Conservation (phyloP, 1,284 basidiomycete genomes). For the Thecaphora thlaspeos region DNA sequence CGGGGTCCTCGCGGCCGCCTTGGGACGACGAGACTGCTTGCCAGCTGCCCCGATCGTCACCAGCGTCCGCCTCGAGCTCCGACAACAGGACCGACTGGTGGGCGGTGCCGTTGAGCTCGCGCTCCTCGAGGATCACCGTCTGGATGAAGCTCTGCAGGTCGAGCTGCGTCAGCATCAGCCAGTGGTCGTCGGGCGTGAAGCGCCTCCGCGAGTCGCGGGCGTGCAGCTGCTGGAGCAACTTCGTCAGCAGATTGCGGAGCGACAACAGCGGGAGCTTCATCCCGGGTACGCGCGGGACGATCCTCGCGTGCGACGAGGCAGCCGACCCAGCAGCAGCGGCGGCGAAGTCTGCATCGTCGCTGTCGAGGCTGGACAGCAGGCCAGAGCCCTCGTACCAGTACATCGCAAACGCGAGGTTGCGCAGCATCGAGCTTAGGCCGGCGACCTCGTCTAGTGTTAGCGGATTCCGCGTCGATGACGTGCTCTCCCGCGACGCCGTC, state of each 20-base stretch:
- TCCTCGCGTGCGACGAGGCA: not conserved
- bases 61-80: no score
- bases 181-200: slow-evolving; percentile 65
- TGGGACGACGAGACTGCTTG: no score
- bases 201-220: slow-evolving; percentile 40
- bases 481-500: not conserved
- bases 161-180: slow-evolving; percentile 72
- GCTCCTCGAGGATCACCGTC: slow-evolving; percentile 68
- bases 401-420: slow-evolving; percentile 76
- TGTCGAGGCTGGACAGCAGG: slow-evolving; percentile 20
- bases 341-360: slow-evolving; percentile 2
- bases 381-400: slow-evolving; percentile 69
- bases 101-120: slow-evolving; percentile 32
- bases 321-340: not conserved
- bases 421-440: slow-evolving; percentile 68
- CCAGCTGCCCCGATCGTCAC: no score
- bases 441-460: slow-evolving; percentile 79
- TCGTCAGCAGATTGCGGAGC: slow-evolving; percentile 40
- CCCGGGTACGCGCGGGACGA: slow-evolving; percentile 29
- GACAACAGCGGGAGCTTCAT: slow-evolving; percentile 35
- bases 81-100: no score
- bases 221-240: slow-evolving; percentile 52
- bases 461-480: slow-evolving; percentile 65
- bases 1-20: no score
- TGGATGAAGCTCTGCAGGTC: slow-evolving; percentile 85